Conservation (phyloP, 345 rosid genomes). For the Rhizophora mangle region DNA sequence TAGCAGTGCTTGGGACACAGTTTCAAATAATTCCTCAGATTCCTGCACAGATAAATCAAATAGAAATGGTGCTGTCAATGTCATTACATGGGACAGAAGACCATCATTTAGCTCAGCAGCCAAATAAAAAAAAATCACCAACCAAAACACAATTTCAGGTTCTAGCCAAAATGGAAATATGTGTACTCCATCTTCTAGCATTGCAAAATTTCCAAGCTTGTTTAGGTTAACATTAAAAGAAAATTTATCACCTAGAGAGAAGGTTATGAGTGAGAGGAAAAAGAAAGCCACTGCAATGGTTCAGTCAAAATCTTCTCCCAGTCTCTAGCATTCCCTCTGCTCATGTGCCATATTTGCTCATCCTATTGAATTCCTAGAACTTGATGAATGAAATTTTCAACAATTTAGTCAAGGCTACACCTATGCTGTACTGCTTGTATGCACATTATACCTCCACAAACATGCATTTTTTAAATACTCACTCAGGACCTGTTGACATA, state of each 20-base stretch:
- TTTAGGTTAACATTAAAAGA: not conserved
- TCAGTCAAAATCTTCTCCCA: not conserved
- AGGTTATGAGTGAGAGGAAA: not conserved
- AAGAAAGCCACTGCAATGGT: not conserved
- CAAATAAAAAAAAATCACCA: not conserved
- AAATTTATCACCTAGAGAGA: not conserved
- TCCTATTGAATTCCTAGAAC: not conserved
- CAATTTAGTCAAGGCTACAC: no score
- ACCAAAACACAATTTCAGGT: not conserved
- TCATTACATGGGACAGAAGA: not conserved
- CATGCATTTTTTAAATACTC: not conserved
- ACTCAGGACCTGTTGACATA: no score
- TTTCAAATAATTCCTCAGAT: constrained; percentile 84
- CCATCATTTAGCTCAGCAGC: not conserved
- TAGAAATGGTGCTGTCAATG: not conserved
- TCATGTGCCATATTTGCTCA: not conserved
- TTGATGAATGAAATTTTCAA: not conserved
- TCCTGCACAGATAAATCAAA: constrained; percentile 45
- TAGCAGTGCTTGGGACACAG: constrained; percentile 80
- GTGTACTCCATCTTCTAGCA: not conserved
- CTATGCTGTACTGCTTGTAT: no score
- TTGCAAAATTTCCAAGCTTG: not conserved
- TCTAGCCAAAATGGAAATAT: not conserved
- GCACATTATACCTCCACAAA: not conserved
- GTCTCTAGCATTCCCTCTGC: not conserved